Evolutionary conservation across 2,329 filamentous ascomycete genomes (phyloP), one percentile per base, ranked within the genome.

Genomic region (Apiospora saccharicola): DNA sequence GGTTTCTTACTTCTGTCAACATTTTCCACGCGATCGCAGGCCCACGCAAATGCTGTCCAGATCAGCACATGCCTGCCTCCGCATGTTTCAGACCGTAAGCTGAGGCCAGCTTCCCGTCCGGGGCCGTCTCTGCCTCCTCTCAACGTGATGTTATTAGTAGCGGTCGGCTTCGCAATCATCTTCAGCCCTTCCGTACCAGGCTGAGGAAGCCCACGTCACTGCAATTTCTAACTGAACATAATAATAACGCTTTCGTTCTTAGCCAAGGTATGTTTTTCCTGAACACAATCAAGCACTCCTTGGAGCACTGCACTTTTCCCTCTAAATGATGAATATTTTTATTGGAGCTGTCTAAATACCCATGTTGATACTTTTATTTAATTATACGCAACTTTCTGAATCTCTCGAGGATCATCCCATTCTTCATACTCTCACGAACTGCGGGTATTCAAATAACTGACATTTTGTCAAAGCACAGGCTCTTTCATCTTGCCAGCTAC

Each of bases 291-390:
- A 41, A 12, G n/a, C n/a, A 64, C 34, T 34, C 57, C 22, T 34
- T 64, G 57, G 19, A 64, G 30, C 57, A 41, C 44, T 30, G n/a
- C 43, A 30, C 57, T 69, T 16, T 64, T 24, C 8, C 8, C 78
- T 80, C 74, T 71, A 75, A 43, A 75, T 80, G 79, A 81, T 88
- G 86, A 88, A 87, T 85, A 84, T 77, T 76, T 78, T 85, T 92
- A 93, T 93, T 94, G 92, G 92, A 94, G 92, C 92, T 93, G 91
- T 94, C 92, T 90, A 84, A 88, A 83, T 89, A 89, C 85, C 81
- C 80, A 83, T 92, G 90, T 86, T 88, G 91, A 93, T 85, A 86
- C 85, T 80, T 80, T 79, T 75, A 76, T 82, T 83, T 81, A 86
- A 82, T 88, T 91, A 91, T 91, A 91, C 89, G 89, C 87, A 85